Conservation (phyloP, 768 basidiomycete species). For the Cytidiella melzeri region DNA sequence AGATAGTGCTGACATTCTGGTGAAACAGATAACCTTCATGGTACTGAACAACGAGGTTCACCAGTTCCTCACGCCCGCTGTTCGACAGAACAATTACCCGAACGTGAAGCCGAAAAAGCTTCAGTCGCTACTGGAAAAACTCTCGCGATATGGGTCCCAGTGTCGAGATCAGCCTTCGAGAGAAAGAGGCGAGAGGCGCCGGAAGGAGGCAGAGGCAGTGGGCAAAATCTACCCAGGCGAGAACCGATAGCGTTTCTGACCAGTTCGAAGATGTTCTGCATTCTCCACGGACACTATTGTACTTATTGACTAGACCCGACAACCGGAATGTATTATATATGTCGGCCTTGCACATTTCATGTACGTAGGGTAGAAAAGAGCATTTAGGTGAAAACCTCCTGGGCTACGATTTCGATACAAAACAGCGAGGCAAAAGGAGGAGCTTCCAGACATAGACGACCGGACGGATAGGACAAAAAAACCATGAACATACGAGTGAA, state of each 20-base stretch:
- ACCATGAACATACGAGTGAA: conserved; percentile 4
- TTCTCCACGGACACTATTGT: conserved; percentile 5
- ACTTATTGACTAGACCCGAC: conserved; percentile 14
- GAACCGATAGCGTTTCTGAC: conserved; percentile 29
- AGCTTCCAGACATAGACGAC: conserved; percentile 13
- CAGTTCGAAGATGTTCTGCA: background rate
- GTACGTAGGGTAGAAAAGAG: conserved; percentile 16
- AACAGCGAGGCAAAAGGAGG: conserved; percentile 16
- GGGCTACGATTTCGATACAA: conserved; percentile 20
- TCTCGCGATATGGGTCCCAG: conserved; percentile 59
- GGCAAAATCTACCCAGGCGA: conserved; percentile 70
- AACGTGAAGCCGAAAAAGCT: conserved; percentile 66
- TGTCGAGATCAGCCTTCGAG: conserved; percentile 54
- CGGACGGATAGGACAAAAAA: conserved; percentile 5
- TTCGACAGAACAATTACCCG: conserved; percentile 61
- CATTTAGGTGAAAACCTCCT: conserved; percentile 17
- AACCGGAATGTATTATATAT: conserved; percentile 21
- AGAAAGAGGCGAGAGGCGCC: conserved; percentile 64
- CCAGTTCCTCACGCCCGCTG: conserved; percentile 69
- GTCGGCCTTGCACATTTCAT: conserved; percentile 13
- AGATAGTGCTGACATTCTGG: too few relatives aligned
- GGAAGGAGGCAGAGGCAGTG: conserved; percentile 74
- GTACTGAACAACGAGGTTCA: conserved; percentile 67
- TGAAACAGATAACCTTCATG: conserved; percentile 66
- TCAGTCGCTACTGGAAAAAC: conserved; percentile 71